phyloP scores from a whole-genome alignment of 2,329 filamentous ascomycete species.

The Fusarium neocosmosporiellum region DNA sequence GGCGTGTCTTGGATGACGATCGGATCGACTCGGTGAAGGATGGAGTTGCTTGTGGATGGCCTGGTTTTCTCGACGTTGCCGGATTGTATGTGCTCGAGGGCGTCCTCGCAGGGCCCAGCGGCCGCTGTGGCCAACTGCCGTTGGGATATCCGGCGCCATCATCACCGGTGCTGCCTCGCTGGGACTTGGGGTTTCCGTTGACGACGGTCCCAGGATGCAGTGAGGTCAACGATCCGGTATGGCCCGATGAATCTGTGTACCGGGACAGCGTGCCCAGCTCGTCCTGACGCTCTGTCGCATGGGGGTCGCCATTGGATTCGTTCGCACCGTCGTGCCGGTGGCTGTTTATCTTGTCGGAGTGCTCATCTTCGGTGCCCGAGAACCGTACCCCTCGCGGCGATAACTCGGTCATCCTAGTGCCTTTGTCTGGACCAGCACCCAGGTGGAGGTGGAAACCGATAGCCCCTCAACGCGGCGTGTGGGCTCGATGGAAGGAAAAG shows the following conservation, averaged over 20 bases:
- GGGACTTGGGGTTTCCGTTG: slow-evolving; percentile 56
- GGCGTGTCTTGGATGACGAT: slow-evolving; percentile 65
- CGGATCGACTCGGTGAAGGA: slow-evolving; percentile 59
- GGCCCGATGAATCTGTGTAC: slow-evolving; percentile 56
- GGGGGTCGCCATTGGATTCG: slow-evolving; percentile 53
- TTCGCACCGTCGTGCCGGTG: slow-evolving; percentile 46
- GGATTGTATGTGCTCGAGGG: slow-evolving; percentile 85
- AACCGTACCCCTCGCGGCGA: slow-evolving; percentile 69
- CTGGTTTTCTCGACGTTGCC: slow-evolving; percentile 66
- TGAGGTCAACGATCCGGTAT: slow-evolving; percentile 57
- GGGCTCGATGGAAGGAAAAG: slow-evolving; percentile 21
- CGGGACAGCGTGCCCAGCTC: slow-evolving; percentile 57
- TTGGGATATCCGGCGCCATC: slow-evolving; percentile 46
- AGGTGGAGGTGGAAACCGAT: slow-evolving; percentile 32
- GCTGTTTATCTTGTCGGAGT: slow-evolving; percentile 55
- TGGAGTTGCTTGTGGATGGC: slow-evolving; percentile 54
- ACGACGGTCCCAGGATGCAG: slow-evolving; percentile 52
- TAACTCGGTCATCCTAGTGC: slow-evolving; percentile 55
- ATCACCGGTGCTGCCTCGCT: slow-evolving; percentile 50
- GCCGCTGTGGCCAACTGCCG: slow-evolving; percentile 68
- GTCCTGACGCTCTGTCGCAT: slow-evolving; percentile 61
- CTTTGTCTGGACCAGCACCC: slow-evolving; percentile 29
- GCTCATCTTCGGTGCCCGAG: slow-evolving; percentile 60
- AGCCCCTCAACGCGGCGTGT: slow-evolving; percentile 35
- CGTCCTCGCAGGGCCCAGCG: slow-evolving; percentile 75